phyloP scores from a whole-genome alignment of 2,329 filamentous ascomycete species.

The Orbilia javanica region DNA sequence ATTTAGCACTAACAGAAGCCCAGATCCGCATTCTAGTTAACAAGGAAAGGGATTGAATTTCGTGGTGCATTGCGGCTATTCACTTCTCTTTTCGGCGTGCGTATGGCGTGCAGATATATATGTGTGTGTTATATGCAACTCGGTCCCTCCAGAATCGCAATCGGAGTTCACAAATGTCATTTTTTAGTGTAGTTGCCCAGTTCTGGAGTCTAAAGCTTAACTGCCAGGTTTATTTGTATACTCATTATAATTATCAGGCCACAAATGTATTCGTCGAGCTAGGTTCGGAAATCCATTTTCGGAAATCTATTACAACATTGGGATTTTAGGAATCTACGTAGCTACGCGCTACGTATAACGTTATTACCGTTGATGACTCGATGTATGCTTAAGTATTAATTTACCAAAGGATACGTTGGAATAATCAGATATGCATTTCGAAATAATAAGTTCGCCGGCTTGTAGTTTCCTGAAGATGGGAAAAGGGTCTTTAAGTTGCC shows the following conservation, averaged over 20 bases:
- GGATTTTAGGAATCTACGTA: too few species aligned
- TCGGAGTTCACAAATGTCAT: neutral
- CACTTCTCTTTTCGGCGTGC: neutral
- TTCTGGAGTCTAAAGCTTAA: neutral
- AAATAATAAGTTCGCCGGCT: neutral
- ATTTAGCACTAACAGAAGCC: neutral
- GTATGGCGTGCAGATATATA: neutral
- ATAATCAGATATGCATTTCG: neutral
- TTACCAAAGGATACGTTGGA: too few species aligned
- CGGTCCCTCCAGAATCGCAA: neutral
- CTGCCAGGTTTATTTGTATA: too few species aligned
- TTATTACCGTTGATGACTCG: too few species aligned
- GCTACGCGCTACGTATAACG: too few species aligned
- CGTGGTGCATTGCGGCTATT: neutral
- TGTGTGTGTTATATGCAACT: neutral
- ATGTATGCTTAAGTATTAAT: too few species aligned
- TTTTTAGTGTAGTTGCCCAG: neutral
- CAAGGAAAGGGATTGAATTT: neutral
- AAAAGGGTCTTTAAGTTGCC: neutral
- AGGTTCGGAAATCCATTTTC: neutral
- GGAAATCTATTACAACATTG: neutral
- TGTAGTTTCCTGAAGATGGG: neutral
- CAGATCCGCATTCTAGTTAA: neutral
- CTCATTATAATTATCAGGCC: neutral
- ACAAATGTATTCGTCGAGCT: neutral